Evolutionary conservation across 2,329 filamentous ascomycete genomes (phyloP).

Genomic region (Thelonectria rubi): DNA sequence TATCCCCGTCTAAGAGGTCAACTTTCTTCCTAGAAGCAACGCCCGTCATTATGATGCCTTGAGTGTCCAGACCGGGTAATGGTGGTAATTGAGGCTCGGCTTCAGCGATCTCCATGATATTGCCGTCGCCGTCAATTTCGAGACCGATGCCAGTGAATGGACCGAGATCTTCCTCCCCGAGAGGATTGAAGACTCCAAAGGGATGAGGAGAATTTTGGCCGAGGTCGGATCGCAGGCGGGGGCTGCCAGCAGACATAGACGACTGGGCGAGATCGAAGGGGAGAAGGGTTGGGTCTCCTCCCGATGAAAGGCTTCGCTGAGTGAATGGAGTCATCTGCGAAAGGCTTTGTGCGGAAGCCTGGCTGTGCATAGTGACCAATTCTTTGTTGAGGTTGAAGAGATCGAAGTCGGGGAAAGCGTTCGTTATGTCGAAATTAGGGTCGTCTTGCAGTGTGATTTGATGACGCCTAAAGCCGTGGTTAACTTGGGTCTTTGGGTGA

Average conservation of each 20-base stretch:
- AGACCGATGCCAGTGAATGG: constrained; percentile 54
- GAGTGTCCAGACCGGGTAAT: constrained; percentile 41
- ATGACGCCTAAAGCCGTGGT: constrained; percentile 64
- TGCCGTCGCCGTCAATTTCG: constrained; percentile 62
- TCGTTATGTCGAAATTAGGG: constrained; percentile 69
- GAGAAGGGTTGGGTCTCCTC: constrained; percentile 39
- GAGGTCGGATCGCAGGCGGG: constrained; percentile 48
- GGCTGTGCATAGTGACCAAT: constrained; percentile 47
- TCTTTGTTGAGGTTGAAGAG: constrained; percentile 50
- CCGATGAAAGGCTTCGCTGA: constrained; percentile 44
- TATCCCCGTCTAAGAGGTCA: constrained; percentile 42
- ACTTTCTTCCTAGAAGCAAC: constrained; percentile 11
- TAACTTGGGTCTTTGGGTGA: constrained; percentile 43
- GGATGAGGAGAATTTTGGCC: constrained; percentile 43
- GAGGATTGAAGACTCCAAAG: constrained; percentile 44
- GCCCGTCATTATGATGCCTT: constrained; percentile 24
- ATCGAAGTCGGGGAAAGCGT: constrained; percentile 46
- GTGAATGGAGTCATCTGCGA: constrained; percentile 58
- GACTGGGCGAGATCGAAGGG: constrained; percentile 48
- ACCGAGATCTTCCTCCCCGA: constrained; percentile 52
- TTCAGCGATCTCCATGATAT: constrained; percentile 54
- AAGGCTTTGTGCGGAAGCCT: constrained; percentile 49
- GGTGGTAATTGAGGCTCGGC: constrained; percentile 54
- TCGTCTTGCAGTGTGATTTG: constrained; percentile 85
- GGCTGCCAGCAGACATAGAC: constrained; percentile 47